These are phyloP conservation scores for Intubia oerlemansii DNA, from an alignment of 2,329 filamentous ascomycete species.

Conservation along the genomic window DNA sequence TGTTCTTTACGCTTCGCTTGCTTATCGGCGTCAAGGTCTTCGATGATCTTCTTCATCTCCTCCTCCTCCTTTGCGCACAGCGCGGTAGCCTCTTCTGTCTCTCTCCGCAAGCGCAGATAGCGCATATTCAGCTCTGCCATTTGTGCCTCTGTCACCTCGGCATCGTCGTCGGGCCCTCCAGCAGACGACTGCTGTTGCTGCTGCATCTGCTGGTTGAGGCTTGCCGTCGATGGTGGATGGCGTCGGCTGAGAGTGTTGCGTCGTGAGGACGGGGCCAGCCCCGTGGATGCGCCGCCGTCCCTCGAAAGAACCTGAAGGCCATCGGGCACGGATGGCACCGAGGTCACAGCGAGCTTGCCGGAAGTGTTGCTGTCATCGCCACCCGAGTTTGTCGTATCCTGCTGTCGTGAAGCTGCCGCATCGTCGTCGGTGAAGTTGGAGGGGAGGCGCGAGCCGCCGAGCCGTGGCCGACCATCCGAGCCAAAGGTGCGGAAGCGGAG, in stretches of 20 bases:
- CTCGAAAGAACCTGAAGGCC: conserved; percentile 30
- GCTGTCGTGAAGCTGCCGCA: conserved; percentile 16
- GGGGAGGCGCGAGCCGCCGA: conserved; percentile 33
- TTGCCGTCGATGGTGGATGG: conserved; percentile 49
- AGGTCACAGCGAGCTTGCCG: conserved; percentile 5
- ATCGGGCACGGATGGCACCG: conserved; percentile 5
- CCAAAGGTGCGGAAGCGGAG: conserved; percentile 64
- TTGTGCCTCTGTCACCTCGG: conserved; percentile 39
- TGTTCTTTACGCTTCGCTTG: conserved; percentile 57
- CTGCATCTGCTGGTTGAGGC: conserved; percentile 22
- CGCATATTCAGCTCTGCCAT: conserved; percentile 62
- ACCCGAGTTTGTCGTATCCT: conserved; percentile 18
- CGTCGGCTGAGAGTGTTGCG: conserved; percentile 54
- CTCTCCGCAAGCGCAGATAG: conserved; percentile 58
- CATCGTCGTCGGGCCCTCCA: conserved; percentile 15
- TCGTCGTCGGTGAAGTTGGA: conserved; percentile 34
- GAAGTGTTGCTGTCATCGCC: conserved; percentile 27
- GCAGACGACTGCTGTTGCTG: conserved; percentile 6
- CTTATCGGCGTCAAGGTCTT: conserved; percentile 53
- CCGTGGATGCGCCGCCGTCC: conserved; percentile 38
- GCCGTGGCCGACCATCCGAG: conserved; percentile 38
- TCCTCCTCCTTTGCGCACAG: conserved; percentile 52
- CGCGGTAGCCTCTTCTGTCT: conserved; percentile 59
- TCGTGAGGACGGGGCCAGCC: conserved; percentile 15
- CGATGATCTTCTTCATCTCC: conserved; percentile 43